A percentile compares a stretch with the other conserved stretches of the same genome.
Conservation (phyloP, 768 basidiomycete genomes). For the Leccinum arenicola region DNA sequence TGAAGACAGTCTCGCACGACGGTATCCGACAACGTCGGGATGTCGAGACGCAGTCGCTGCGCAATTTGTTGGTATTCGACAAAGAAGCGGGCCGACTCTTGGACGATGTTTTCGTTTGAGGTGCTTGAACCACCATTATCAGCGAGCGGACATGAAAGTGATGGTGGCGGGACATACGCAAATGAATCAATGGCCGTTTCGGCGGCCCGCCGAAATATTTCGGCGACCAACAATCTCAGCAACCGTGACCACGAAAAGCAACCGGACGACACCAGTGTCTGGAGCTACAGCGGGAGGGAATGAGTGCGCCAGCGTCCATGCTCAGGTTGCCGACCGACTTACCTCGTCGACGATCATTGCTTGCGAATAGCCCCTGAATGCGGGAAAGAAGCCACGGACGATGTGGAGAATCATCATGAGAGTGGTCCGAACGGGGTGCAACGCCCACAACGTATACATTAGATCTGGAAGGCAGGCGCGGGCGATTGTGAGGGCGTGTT, state of each 20-base stretch:
- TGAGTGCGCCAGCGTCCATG: slow-evolving; percentile 1
- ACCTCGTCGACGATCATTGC: slow-evolving; percentile 85
- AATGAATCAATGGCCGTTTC: slow-evolving; percentile 69
- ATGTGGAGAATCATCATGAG: slow-evolving; percentile 71
- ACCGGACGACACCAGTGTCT: slow-evolving; percentile 65
- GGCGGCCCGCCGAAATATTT: slow-evolving; percentile 58
- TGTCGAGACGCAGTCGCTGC: slow-evolving; percentile 71
- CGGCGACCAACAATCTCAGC: slow-evolving; percentile 53
- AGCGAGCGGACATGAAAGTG: slow-evolving; percentile 12
- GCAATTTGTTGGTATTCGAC: slow-evolving; percentile 80
- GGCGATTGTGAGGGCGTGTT: slow-evolving; percentile 54
- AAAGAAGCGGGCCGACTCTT: slow-evolving; percentile 68
- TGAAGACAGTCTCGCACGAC: slow-evolving; percentile 74
- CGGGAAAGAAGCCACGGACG: slow-evolving; percentile 72
- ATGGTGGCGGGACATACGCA: slow-evolving; percentile 52
- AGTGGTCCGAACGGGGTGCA: slow-evolving; percentile 69
- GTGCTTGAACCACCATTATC: slow-evolving; percentile 39
- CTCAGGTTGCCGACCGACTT: slow-evolving; percentile 25
- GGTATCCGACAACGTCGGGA: slow-evolving; percentile 76
- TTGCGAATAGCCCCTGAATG: slow-evolving; percentile 83
- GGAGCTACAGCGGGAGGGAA: slow-evolving; percentile 46
- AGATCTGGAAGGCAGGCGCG: slow-evolving; percentile 55
- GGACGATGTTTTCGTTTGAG: slow-evolving; percentile 69
- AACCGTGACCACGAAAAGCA: slow-evolving; percentile 70
- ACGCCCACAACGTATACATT: slow-evolving; percentile 44